Evolutionary conservation across 495 filamentous ascomycete species (phyloP).

Genomic region (Aspergillus indologenus): DNA sequence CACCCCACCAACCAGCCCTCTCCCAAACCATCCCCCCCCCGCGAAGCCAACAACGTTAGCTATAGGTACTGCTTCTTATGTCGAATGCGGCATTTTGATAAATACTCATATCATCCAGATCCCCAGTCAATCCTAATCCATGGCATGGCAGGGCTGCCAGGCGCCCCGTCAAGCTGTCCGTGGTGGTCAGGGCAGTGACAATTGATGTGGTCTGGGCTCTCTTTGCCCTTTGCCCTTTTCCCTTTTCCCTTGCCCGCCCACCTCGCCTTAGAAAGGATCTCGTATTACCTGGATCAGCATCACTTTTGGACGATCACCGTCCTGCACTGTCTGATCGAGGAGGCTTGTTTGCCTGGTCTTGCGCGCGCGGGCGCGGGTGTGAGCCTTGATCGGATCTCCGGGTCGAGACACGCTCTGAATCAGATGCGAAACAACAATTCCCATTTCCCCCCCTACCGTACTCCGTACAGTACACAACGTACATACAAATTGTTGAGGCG

Average conservation of each 20-base stretch:
- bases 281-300: slow-evolving; percentile 9
- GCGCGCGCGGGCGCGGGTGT: not conserved
- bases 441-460: too few species aligned
- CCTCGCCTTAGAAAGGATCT: not conserved
- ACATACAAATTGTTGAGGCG: not conserved
- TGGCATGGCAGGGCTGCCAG: not conserved
- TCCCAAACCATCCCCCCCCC: not conserved
- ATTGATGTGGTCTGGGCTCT: not conserved
- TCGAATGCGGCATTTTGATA: not conserved
- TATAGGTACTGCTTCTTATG: too few species aligned
- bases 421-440: not conserved
- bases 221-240: not conserved
- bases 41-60: not conserved
- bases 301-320: not conserved
- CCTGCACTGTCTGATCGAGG: not conserved
- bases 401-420: not conserved
- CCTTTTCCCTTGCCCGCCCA: not conserved
- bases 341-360: slow-evolving; percentile 1
- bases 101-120: not conserved
- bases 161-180: not conserved
- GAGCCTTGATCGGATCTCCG: not conserved
- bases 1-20: not conserved
- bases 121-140: not conserved
- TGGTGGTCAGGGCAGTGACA: not conserved
- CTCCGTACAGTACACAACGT: too few species aligned